Conservation (phyloP, 352 stramenopile species). For the Phytophthora crassamura region DNA sequence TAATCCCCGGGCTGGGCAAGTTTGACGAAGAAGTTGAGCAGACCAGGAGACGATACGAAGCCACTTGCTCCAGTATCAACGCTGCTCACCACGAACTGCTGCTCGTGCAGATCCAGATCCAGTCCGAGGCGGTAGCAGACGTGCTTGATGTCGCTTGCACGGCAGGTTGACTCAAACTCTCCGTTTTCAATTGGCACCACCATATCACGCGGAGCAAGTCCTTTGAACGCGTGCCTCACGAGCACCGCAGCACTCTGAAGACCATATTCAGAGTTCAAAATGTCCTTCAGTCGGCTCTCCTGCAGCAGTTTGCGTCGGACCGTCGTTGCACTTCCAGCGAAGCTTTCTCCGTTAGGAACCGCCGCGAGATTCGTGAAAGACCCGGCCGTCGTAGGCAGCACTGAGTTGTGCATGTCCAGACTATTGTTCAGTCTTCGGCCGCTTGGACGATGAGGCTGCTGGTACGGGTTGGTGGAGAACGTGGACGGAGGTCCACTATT, state of each 20-base stretch:
- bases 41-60: constrained; percentile 66
- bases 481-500: constrained; percentile 15
- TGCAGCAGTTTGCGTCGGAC: constrained; percentile 66
- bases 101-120: constrained; percentile 68
- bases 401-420: constrained; percentile 35
- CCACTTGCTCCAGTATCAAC: constrained; percentile 60
- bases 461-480: constrained; percentile 39
- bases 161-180: constrained; percentile 73
- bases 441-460: constrained; percentile 48
- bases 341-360: constrained; percentile 3
- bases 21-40: constrained; percentile 67
- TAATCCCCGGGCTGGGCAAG: constrained; percentile 33
- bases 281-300: constrained; percentile 60
- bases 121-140: constrained; percentile 75
- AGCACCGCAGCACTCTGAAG: constrained; percentile 71
- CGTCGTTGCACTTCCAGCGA: constrained; percentile 18
- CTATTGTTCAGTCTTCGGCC: constrained; percentile 48
- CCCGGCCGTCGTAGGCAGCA: constrained; percentile 29
- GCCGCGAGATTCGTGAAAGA: constrained; percentile 21
- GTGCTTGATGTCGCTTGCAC: constrained; percentile 70
- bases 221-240: constrained; percentile 80
- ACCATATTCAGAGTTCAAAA: constrained; percentile 58
- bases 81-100: constrained; percentile 56
- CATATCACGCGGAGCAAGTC: constrained; percentile 64
- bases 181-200: constrained; percentile 74